These are phyloP conservation scores for Orbilia ellipsospora DNA, from an alignment of 2,329 filamentous ascomycete species.

Conservation along the genomic window DNA sequence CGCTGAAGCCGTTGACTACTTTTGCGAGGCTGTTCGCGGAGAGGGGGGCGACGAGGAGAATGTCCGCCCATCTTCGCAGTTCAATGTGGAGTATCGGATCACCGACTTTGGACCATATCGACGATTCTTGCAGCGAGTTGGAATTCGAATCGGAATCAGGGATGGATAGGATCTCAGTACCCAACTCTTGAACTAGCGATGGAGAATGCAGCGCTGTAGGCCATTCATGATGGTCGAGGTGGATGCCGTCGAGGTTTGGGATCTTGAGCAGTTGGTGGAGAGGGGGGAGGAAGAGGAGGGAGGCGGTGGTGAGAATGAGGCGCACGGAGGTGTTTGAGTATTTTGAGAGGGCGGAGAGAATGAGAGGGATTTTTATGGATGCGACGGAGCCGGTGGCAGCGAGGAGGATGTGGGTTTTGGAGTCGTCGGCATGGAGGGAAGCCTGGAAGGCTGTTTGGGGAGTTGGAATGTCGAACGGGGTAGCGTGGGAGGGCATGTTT, in stretches of 20 bases:
- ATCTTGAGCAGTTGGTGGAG: slow-evolving; percentile 70
- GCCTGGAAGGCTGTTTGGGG: slow-evolving; percentile 57
- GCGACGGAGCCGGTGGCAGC: slow-evolving; percentile 81
- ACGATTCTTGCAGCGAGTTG: slow-evolving; percentile 5
- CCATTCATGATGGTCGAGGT: slow-evolving; percentile 90
- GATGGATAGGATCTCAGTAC: not conserved
- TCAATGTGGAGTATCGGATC: slow-evolving; percentile 91
- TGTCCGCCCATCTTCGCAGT: slow-evolving; percentile 81
- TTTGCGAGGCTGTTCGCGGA: slow-evolving; percentile 89
- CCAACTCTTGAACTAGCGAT: not conserved
- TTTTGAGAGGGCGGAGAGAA: slow-evolving; percentile 66
- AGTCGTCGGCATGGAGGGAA: slow-evolving; percentile 64
- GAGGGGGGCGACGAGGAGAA: slow-evolving; percentile 82
- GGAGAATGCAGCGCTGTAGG: slow-evolving; percentile 63
- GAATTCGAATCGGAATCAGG: too few relatives aligned
- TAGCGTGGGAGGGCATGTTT: slow-evolving; percentile 34
- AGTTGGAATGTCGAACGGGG: slow-evolving; percentile 23
- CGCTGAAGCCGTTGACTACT: slow-evolving; percentile 79
- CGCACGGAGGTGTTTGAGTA: slow-evolving; percentile 77
- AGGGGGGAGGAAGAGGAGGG: slow-evolving; percentile 76
- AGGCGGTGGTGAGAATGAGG: slow-evolving; percentile 80
- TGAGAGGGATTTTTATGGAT: slow-evolving; percentile 82
- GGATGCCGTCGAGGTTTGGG: slow-evolving; percentile 81
- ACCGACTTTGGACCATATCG: slow-evolving; percentile 54
- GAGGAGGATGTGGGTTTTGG: slow-evolving; percentile 72